Evolutionary conservation across 1,139 yeast species (phyloP).

Genomic region (Sugiyamaella novakii): DNA sequence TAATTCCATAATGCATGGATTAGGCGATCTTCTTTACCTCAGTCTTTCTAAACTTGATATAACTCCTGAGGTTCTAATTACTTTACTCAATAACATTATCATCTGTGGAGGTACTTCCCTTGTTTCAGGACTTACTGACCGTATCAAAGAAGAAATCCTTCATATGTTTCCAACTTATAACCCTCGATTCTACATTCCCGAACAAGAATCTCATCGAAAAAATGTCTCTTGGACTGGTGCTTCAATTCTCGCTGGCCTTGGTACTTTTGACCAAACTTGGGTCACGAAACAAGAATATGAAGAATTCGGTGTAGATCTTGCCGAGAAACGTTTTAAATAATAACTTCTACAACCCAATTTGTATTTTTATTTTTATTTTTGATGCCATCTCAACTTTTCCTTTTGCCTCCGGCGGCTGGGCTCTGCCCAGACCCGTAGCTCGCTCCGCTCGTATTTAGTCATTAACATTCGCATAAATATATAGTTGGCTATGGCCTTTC

Average conservation of each 20-base stretch:
- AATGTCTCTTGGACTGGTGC: constrained; percentile 96
- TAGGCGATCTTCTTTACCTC: constrained; percentile 70
- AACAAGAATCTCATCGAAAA: constrained; percentile 74
- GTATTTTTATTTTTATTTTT: constrained; percentile 7
- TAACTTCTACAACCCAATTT: background rate
- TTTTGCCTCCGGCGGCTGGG: constrained; percentile 15
- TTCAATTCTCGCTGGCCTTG: constrained; percentile 84
- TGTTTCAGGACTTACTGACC: constrained; percentile 79
- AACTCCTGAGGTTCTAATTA: constrained; percentile 70
- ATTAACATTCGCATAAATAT: background rate
- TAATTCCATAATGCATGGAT: constrained; percentile 48
- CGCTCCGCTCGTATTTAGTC: constrained; percentile 4
- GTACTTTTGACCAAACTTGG: constrained; percentile 96
- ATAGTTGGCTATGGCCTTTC: background rate
- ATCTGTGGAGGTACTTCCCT: constrained; percentile 87
- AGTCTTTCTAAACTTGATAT: constrained; percentile 50
- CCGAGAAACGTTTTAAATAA: constrained; percentile 45
- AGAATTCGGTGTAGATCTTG: constrained; percentile 82
- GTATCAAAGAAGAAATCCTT: constrained; percentile 73
- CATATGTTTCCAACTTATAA: constrained; percentile 59
- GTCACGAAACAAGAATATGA: constrained; percentile 88
- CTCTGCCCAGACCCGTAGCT: constrained; percentile 8
- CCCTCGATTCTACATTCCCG: constrained; percentile 79
- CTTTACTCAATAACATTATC: constrained; percentile 80
- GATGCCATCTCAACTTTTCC: background rate